Percentiles rank a stretch among this genome's conserved stretches.
phyloP scores from a whole-genome alignment of 306 rosid species.

The Sesbania bispinosa region DNA sequence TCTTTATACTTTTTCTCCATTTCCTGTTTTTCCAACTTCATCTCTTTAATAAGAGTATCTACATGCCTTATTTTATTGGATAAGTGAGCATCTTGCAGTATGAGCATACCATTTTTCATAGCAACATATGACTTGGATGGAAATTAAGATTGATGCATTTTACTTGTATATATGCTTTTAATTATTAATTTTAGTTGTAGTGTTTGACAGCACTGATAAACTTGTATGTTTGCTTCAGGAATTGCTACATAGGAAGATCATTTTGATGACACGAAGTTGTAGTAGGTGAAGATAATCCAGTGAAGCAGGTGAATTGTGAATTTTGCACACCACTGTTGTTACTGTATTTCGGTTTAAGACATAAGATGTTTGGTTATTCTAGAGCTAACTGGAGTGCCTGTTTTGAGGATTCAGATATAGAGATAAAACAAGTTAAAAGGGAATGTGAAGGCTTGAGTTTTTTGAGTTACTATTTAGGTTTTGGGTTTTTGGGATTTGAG shows the following conservation, averaged over 20 bases:
- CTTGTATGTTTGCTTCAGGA: conserved; percentile 53
- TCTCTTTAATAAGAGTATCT: not conserved
- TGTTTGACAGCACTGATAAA: conserved; percentile 23
- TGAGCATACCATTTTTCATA: not conserved
- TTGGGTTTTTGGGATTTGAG: conserved; percentile 63
- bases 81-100: not conserved
- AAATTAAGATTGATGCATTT: not conserved
- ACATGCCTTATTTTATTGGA: not conserved
- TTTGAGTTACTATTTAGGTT: conserved; percentile 57
- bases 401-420: conserved; percentile 78
- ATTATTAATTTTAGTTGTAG: not conserved
- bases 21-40: not conserved
- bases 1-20: not conserved
- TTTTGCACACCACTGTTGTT: conserved; percentile 60
- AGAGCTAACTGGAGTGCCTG: conserved; percentile 75
- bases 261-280: conserved; percentile 55
- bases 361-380: conserved; percentile 59
- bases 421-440: conserved; percentile 66
- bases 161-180: not conserved
- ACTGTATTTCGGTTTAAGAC: conserved; percentile 50
- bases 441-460: conserved; percentile 86
- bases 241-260: conserved; percentile 67
- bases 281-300: conserved; percentile 65
- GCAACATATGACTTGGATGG: not conserved
- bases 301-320: conserved; percentile 85